These are phyloP conservation scores for Arctium lappa DNA, from an alignment of 129 eudicot species.

Conservation along the genomic window DNA sequence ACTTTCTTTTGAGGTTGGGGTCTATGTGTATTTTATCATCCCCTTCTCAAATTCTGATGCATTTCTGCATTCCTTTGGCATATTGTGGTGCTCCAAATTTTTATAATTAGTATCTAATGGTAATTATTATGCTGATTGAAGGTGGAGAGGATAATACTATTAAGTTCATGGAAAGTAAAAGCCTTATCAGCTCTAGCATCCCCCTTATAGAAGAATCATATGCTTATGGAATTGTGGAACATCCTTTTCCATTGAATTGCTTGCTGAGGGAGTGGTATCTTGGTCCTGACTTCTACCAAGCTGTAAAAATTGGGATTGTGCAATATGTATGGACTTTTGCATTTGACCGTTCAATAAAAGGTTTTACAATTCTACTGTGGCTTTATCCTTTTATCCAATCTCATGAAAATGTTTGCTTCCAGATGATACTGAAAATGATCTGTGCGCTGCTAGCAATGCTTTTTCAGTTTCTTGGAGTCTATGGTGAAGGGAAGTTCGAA, in stretches of 20 bases:
- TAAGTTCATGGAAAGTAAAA: slow-evolving; percentile 81
- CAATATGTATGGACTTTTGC: slow-evolving; percentile 68
- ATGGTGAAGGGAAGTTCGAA: slow-evolving; percentile 89
- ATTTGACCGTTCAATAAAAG: neutral
- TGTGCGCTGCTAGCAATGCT: slow-evolving; percentile 83
- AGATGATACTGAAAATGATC: slow-evolving; percentile 90
- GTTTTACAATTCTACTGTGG: neutral
- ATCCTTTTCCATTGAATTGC: slow-evolving; percentile 91
- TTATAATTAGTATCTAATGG: neutral
- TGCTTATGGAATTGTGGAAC: slow-evolving; percentile 94
- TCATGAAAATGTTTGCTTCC: slow-evolving; percentile 20
- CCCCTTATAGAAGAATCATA: slow-evolving; percentile 96
- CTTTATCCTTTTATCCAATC: neutral
- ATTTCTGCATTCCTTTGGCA: neutral
- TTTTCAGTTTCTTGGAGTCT: slow-evolving; percentile 67
- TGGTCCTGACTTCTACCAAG: slow-evolving; percentile 86
- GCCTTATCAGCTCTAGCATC: slow-evolving; percentile 50
- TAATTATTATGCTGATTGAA: slow-evolving; percentile 22
- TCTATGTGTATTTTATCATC: too few relatives aligned
- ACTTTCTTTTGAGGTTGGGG: too few relatives aligned
- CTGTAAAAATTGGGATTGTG: slow-evolving; percentile 94
- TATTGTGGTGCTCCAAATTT: neutral
- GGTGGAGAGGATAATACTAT: slow-evolving; percentile 97
- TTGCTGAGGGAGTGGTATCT: slow-evolving; percentile 77
- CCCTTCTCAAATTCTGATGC: neutral